Evolutionary conservation across 1,284 basidiomycete genomes (phyloP).

Genomic region (Irpex sp.): DNA sequence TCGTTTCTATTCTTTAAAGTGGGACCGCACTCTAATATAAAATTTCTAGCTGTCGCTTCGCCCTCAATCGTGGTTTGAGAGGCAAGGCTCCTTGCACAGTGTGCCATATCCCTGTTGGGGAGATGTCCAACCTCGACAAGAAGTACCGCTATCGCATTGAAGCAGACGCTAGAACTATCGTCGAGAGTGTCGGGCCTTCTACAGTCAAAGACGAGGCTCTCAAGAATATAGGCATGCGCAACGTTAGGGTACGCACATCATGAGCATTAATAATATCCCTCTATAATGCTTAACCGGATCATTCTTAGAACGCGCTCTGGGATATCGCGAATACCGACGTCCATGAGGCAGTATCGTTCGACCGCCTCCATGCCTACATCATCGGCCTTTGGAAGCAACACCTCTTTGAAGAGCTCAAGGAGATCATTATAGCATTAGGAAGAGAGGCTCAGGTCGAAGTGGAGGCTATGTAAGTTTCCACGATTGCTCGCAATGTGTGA

Average conservation of each 20-base stretch:
- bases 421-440: neutral
- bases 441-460: no score
- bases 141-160: neutral
- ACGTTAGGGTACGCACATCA: constrained; percentile 1
- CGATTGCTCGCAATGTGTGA: no score
- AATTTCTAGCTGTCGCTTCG: constrained; percentile 6
- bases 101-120: constrained; percentile 3
- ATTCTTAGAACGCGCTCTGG: constrained; percentile 15
- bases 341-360: constrained; percentile 8
- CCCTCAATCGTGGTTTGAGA: constrained; percentile 5
- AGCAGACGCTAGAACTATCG: neutral
- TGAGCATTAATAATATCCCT: no score
- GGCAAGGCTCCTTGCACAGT: constrained; percentile 7
- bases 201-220: constrained; percentile 2
- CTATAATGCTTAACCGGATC: no score
- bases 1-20: constrained; percentile 14
- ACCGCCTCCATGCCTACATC: constrained; percentile 12
- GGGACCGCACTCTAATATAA: neutral
- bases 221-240: constrained; percentile 4
- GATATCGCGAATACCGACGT: constrained; percentile 6
- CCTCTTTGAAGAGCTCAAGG: constrained; percentile 5
- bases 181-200: neutral
- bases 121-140: neutral
- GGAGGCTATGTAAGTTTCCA: no score
- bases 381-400: constrained; percentile 9